Evolutionary conservation across 2,329 filamentous ascomycete species (phyloP).

Genomic region (Neonectria hederae): DNA sequence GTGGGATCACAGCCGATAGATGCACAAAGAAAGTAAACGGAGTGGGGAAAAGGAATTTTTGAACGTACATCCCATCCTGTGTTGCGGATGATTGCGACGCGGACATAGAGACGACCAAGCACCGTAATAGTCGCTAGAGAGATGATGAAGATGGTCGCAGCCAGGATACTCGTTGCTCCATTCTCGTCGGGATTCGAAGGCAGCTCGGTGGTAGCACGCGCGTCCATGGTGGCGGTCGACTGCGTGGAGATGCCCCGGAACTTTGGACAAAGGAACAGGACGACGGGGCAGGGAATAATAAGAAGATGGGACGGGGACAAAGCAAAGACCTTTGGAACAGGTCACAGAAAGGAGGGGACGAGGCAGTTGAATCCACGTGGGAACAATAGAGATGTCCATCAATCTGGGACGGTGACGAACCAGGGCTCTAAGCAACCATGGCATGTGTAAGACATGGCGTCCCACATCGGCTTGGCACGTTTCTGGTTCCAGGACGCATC

Average conservation of each 20-base stretch:
- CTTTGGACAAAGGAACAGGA: slow-evolving; percentile 11
- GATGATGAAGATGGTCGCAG: slow-evolving; percentile 51
- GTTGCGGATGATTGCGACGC: slow-evolving; percentile 56
- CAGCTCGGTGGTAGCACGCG: slow-evolving; percentile 9
- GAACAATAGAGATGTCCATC: background rate
- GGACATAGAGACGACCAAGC: slow-evolving; percentile 56
- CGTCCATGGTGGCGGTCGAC: slow-evolving; percentile 30
- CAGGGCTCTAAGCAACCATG: background rate
- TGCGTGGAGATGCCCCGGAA: slow-evolving; percentile 19
- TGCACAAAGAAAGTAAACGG: background rate
- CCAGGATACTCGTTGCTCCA: slow-evolving; percentile 51
- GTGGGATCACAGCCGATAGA: background rate
- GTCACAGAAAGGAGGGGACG: background rate
- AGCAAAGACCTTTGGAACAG: background rate
- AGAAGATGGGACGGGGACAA: slow-evolving; percentile 16
- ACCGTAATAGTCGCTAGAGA: slow-evolving; percentile 50
- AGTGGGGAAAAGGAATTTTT: background rate
- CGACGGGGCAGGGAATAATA: slow-evolving; percentile 23
- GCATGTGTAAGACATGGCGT: background rate
- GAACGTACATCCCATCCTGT: slow-evolving; percentile 56
- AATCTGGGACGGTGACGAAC: background rate
- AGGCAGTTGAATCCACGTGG: background rate
- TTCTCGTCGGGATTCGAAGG: slow-evolving; percentile 48
- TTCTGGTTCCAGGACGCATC: background rate
- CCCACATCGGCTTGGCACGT: slow-evolving; percentile 5